These are phyloP conservation scores for Corymbia calophylla DNA, from an alignment of 441 rosid genomes.

Conservation along the genomic window DNA sequence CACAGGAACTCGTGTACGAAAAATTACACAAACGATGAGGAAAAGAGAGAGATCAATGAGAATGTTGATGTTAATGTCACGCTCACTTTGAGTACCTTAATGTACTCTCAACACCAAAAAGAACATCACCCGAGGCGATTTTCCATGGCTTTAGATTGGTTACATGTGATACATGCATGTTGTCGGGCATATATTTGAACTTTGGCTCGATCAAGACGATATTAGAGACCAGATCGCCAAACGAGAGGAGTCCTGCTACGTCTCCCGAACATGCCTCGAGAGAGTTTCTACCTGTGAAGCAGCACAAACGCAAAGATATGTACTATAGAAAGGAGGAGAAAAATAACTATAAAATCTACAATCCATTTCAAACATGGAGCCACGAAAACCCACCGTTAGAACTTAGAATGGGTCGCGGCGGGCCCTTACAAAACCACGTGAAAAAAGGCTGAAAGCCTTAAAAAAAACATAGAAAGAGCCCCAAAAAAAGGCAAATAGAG, in stretches of 20 bases:
- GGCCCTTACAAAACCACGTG: not conserved
- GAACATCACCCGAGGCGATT: not conserved
- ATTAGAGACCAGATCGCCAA: not conserved
- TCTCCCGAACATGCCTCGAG: not conserved
- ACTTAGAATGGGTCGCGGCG: not conserved
- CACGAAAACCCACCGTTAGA: not conserved
- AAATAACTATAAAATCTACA: not conserved
- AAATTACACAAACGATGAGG: not conserved
- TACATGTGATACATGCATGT: rapidly evolving
- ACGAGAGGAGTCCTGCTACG: not conserved
- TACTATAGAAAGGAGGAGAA: not conserved
- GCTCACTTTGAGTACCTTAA: not conserved
- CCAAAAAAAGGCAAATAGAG: not conserved
- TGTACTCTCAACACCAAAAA: not conserved
- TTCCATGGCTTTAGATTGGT: not conserved
- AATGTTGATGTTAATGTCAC: not conserved
- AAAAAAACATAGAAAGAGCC: not conserved
- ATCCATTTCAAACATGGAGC: not conserved
- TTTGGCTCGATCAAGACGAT: not conserved
- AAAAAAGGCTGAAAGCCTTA: not conserved
- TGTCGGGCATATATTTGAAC: not conserved
- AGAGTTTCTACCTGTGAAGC: not conserved
- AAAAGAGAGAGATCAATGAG: not conserved
- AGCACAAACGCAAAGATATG: not conserved
- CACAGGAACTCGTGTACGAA: not conserved